Conservation (phyloP, 2,329 filamentous ascomycete genomes). For the Arthroderma sp. region DNA sequence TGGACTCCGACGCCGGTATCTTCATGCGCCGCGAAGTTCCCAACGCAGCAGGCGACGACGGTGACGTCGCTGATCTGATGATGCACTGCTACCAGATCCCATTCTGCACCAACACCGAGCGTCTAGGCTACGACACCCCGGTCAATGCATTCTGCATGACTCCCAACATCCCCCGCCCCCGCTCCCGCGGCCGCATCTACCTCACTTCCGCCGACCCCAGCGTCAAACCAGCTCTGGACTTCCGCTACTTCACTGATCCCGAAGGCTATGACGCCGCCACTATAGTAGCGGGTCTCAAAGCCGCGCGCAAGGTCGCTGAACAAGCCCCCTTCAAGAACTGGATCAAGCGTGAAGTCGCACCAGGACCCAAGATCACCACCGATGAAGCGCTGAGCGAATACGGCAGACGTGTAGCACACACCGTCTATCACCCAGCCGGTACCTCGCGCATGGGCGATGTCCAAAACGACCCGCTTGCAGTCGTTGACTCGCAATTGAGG, state of each 20-base stretch:
- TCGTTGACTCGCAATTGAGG: conserved; percentile 64
- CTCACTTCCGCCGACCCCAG: conserved; percentile 60
- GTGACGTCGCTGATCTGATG: conserved; percentile 73
- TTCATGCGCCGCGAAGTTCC: conserved; percentile 67
- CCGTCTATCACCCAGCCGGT: conserved; percentile 79
- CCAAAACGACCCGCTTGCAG: conserved; percentile 53
- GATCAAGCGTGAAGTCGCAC: conserved; percentile 71
- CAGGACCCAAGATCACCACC: conserved; percentile 57
- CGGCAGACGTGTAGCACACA: conserved; percentile 67
- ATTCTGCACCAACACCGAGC: conserved; percentile 72
- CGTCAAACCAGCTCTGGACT: conserved; percentile 73
- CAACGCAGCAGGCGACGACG: conserved; percentile 57
- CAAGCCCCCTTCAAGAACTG: conserved; percentile 67
- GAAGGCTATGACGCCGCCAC: conserved; percentile 76
- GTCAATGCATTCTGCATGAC: conserved; percentile 86
- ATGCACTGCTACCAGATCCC: conserved; percentile 97
- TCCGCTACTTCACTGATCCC: conserved; percentile 78
- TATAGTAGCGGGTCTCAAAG: conserved; percentile 62
- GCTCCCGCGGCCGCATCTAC: conserved; percentile 64
- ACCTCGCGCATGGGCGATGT: conserved; percentile 84
- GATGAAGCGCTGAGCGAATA: conserved; percentile 76
- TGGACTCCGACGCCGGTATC: conserved; percentile 81
- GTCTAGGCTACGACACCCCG: conserved; percentile 59
- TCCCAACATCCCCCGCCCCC: conserved; percentile 74
- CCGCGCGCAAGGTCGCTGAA: conserved; percentile 62